Evolutionary conservation across 495 filamentous ascomycete genomes (phyloP).

Genomic region (Jackrogersella minutella): DNA sequence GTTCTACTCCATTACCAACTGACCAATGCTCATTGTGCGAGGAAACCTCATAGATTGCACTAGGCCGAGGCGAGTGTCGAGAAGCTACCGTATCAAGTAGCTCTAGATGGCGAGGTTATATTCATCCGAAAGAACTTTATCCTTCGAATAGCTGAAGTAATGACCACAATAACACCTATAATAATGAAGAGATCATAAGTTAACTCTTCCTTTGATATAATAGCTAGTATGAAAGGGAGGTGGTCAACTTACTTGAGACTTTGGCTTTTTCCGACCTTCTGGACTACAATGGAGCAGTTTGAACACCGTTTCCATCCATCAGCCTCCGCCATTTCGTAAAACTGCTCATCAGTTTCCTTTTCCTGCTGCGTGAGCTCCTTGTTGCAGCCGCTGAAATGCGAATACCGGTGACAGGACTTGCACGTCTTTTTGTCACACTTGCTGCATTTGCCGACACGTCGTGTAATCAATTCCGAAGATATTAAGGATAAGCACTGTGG

Average conservation of each 20-base stretch:
- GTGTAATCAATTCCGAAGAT: not conserved
- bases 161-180: not conserved
- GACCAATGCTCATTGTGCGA: too few species aligned
- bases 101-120: too few species aligned
- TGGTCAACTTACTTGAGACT: slow-evolving; percentile 5
- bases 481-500: not conserved
- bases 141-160: not conserved
- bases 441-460: slow-evolving; percentile 1
- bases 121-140: too few species aligned
- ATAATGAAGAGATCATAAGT: not conserved
- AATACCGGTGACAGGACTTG: slow-evolving; percentile 4
- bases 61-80: too few species aligned
- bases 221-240: not conserved
- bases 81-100: too few species aligned
- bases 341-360: not conserved
- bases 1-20: too few species aligned
- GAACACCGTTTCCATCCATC: slow-evolving; percentile 26
- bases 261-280: slow-evolving; percentile 6
- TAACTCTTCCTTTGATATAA: not conserved
- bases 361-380: not conserved
- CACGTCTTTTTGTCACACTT: slow-evolving; percentile 16
- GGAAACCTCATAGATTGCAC: too few species aligned
- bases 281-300: slow-evolving; percentile 5
- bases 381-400: not conserved
- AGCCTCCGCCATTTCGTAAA: not conserved